Percentiles rank a stretch among this genome's conserved stretches.
Evolutionary conservation across 768 basidiomycete genomes (phyloP).

Genomic region (Phanerochaete sordida): DNA sequence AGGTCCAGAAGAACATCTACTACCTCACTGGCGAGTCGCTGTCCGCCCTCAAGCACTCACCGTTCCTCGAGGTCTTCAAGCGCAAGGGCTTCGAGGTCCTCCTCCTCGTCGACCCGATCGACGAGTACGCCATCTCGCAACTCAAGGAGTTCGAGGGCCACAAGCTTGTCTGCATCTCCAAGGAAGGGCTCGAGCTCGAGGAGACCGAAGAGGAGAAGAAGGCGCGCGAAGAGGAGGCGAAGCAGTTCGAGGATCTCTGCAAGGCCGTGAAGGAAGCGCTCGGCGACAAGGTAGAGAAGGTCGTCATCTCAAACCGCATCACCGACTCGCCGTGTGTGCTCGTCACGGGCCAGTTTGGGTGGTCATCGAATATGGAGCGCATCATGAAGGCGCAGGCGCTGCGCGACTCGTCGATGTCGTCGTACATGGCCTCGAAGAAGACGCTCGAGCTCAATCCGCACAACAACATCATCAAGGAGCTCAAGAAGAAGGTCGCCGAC

Average conservation of each 20-base stretch:
- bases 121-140: slow-evolving; percentile 97
- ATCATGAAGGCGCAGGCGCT: slow-evolving; percentile 99
- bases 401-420: slow-evolving; percentile 95
- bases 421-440: slow-evolving; percentile 99
- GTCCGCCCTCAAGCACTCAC: slow-evolving; percentile 85
- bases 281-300: slow-evolving; percentile 99
- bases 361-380: slow-evolving; percentile 99
- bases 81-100: slow-evolving; percentile 99
- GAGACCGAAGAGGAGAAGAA: slow-evolving; percentile 99
- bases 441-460: slow-evolving; percentile 92
- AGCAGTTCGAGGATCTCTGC: slow-evolving; percentile 86
- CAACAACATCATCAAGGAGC: slow-evolving; percentile 93
- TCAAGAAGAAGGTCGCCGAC: slow-evolving; percentile 92
- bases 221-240: slow-evolving; percentile 78
- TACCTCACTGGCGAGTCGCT: slow-evolving; percentile 99
- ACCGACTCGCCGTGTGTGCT: slow-evolving; percentile 94
- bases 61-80: slow-evolving; percentile 99
- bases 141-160: slow-evolving; percentile 99
- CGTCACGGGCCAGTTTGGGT: slow-evolving; percentile 98
- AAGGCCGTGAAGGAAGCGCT: slow-evolving; percentile 96
- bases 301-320: slow-evolving; percentile 96
- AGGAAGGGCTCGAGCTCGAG: slow-evolving; percentile 98
- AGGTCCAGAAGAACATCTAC: slow-evolving; percentile 98
- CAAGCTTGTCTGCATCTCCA: slow-evolving; percentile 96
- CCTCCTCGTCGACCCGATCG: slow-evolving; percentile 96